Base-by-base conservation (phyloP, 805 yeast species). In the Kodamaea nitidulidarum region DNA sequence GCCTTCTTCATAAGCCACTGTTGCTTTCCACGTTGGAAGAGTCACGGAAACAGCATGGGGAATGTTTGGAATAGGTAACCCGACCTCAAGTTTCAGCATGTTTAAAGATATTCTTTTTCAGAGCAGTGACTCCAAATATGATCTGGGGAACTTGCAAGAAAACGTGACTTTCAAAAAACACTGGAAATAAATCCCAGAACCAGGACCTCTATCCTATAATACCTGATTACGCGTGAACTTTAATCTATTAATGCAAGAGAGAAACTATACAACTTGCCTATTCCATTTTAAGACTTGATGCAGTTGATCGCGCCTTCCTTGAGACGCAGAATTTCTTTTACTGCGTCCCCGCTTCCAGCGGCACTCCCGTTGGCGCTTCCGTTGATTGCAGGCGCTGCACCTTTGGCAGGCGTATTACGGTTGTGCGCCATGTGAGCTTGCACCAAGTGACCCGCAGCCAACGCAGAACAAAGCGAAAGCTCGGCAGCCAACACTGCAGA, bases 401-500 rank as follows among this genome's bases (percentile, higher is more conserved):
- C 56, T 20, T 55, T 36, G 10, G 75, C 63, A 28, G 73, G 73
- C 42, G 73, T 74, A 39, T 78, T 75, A 63, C 98, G 81, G 71
- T 93, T 93, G 58, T 84, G 96, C 43, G 80, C 81, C 98, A 93
- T 93, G 65, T 93, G 99, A 50, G 95, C 84, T 70, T 88, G 95
- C 27, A 93, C 99, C 53, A 93, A 75, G 67, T 93, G 99, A 35
- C 99, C 99, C 20, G 98, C 98, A 7, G 98, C 98, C 49, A 93
- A 77, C 1, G 99, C 99, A 35, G 96, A 76, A 67, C 95, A 84
- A 51, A 93, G 75, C 2, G 98, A 91, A 41, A 93, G 73, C 63
- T 93, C 99, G 32, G 96, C 97, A 0, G 98, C 96, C 52, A 93
- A 76, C 14, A 93, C 98, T 25, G 95, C 90, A 37, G 95, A 80